Percentiles rank a stretch among this genome's conserved stretches.
Evolutionary conservation across 306 rosid genomes (phyloP).

Genomic region (Prunus kanzakura): DNA sequence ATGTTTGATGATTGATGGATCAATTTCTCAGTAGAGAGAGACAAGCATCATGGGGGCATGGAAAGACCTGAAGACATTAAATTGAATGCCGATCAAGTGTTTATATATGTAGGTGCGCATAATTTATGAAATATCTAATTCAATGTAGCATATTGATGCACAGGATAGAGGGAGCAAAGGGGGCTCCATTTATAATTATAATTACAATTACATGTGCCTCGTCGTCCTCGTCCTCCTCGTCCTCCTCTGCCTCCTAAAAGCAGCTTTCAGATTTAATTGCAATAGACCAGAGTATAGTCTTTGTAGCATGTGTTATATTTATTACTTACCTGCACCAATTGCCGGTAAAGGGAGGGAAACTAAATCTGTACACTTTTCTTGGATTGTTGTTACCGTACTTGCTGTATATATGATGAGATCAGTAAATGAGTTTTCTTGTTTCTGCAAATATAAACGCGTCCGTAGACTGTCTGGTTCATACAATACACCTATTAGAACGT

Average conservation of each 20-base stretch:
- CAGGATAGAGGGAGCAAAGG: neutral
- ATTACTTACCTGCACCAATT: neutral
- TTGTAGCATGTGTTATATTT: neutral
- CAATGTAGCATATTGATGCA: neutral
- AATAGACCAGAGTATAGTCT: neutral
- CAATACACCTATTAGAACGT: neutral
- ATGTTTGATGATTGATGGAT: neutral
- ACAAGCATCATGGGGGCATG: neutral
- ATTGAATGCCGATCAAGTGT: neutral
- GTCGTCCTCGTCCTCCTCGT: too few species aligned
- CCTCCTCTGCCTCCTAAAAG: neutral
- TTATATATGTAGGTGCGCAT: neutral
- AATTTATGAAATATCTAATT: neutral
- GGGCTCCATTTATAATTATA: neutral
- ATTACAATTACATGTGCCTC: neutral
- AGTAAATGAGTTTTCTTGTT: neutral
- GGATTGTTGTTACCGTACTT: neutral
- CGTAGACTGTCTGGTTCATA: neutral
- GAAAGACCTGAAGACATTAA: slow-evolving; percentile 1
- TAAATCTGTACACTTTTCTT: slow-evolving; percentile 13
- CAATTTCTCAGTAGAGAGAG: neutral
- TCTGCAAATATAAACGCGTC: neutral
- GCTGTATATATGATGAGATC: neutral
- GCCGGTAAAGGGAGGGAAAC: neutral
- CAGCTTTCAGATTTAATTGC: slow-evolving; percentile 2